These are phyloP conservation scores for Apiotrichum domesticum DNA, from an alignment of 1,284 basidiomycete species.

Conservation along the genomic window DNA sequence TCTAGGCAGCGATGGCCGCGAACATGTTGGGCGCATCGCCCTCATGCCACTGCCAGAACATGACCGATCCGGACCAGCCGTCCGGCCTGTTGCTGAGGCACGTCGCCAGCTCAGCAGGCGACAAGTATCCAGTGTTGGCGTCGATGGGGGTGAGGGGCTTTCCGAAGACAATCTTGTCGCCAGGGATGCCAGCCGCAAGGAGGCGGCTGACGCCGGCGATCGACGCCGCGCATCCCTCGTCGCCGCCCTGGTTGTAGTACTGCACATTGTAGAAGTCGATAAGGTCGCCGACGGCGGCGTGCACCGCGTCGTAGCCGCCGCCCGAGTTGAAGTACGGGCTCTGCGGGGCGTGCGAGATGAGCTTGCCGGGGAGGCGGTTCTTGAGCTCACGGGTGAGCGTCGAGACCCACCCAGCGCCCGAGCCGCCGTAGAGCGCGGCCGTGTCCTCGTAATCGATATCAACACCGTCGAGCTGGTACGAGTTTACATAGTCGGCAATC, in stretches of 20 bases:
- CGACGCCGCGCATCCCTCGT: constrained; percentile 1
- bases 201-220: constrained; percentile 37
- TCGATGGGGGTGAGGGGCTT: constrained; percentile 29
- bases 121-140: constrained; percentile 1
- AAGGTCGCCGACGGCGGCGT: constrained; percentile 28
- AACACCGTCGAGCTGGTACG: constrained; percentile 50
- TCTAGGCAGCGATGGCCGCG: background rate
- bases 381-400: constrained; percentile 30
- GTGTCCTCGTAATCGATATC: constrained; percentile 50
- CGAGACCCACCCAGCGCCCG: constrained; percentile 25
- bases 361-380: constrained; percentile 20
- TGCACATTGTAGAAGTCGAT: constrained; percentile 45
- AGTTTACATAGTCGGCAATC: constrained; percentile 44
- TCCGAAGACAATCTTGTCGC: constrained; percentile 45
- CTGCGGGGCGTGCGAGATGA: constrained; percentile 31
- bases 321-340: constrained; percentile 22
- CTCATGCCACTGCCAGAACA: constrained; percentile 46
- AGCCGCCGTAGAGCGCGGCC: constrained; percentile 8
- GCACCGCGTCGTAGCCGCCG: constrained; percentile 36
- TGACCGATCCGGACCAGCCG: constrained; percentile 46
- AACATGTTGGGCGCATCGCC: background rate
- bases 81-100: constrained; percentile 5
- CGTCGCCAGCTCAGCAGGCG: background rate
- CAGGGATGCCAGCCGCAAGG: constrained; percentile 22
- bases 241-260: constrained; percentile 46